phyloP scores from a whole-genome alignment of 192 early-diverging fungal genomes.

The Gigaspora rosea region DNA sequence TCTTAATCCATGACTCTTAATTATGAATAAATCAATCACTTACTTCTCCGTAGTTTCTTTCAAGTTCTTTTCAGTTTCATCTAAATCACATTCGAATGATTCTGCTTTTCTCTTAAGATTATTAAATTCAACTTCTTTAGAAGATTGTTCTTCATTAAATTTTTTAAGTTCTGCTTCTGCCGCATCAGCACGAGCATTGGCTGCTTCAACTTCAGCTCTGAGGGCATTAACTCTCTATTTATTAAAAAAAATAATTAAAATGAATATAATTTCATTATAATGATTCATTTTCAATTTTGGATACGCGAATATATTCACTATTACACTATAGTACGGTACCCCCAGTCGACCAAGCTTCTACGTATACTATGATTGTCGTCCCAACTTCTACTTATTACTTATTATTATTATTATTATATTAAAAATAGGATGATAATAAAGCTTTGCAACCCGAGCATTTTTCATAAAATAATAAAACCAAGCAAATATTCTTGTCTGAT shows the following conservation, averaged over 20 bases:
- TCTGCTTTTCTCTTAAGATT: not conserved
- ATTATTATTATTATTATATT: too few relatives aligned
- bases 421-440: too few relatives aligned
- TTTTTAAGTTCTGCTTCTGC: slow-evolving; percentile 21
- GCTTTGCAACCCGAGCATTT: too few relatives aligned
- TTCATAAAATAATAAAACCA: too few relatives aligned
- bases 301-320: not conserved
- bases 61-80: not conserved
- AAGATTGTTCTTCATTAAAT: not conserved
- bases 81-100: not conserved
- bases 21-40: not conserved
- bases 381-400: too few relatives aligned
- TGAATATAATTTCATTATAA: not conserved
- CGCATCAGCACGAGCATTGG: slow-evolving; percentile 33
- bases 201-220: slow-evolving; percentile 43
- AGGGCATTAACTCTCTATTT: slow-evolving; percentile 48
- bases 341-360: too few relatives aligned
- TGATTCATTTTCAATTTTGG: not conserved
- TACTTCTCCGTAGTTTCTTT: not conserved
- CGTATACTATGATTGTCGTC: too few relatives aligned
- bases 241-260: not conserved
- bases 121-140: not conserved
- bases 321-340: too few relatives aligned
- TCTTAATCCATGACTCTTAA: not conserved
- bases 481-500: too few relatives aligned